Percentiles rank a stretch among this genome's conserved stretches.
Conservation (phyloP, 192 early-diverging fungal species). For the Podochytrium sp. region DNA sequence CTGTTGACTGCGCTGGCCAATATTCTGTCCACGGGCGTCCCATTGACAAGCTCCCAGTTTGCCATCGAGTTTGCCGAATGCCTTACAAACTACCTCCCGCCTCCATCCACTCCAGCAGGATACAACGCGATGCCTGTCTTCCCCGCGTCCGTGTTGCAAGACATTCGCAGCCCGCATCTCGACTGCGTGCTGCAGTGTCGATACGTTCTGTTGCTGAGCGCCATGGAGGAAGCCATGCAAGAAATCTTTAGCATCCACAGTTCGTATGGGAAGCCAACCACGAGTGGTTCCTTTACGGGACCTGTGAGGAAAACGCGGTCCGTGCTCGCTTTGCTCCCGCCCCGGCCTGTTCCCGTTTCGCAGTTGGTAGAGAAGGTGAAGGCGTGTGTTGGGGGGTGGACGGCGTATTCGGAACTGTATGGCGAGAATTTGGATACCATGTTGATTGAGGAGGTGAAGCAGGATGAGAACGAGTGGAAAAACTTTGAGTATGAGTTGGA, state of each 20-base stretch:
- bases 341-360: background rate
- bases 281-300: background rate
- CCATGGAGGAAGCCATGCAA: background rate
- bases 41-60: constrained; percentile 1
- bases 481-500: constrained; percentile 2
- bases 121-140: background rate
- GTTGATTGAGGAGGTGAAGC: constrained; percentile 38
- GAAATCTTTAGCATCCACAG: background rate
- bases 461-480: constrained; percentile 35
- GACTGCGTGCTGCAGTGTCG: background rate
- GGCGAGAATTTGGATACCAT: constrained; percentile 48
- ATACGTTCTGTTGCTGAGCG: background rate
- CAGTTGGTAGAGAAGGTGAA: background rate
- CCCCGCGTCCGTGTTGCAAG: background rate
- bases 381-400: constrained; percentile 11
- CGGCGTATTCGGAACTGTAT: constrained; percentile 32
- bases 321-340: background rate
- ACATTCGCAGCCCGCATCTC: background rate
- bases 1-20: background rate
- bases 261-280: background rate
- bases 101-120: background rate
- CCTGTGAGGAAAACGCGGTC: background rate
- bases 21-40: background rate
- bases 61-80: background rate
- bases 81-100: background rate